Evolutionary conservation across 371 early-diverging fungal genomes (phyloP).

Genomic region (Mucor irregularis): DNA sequence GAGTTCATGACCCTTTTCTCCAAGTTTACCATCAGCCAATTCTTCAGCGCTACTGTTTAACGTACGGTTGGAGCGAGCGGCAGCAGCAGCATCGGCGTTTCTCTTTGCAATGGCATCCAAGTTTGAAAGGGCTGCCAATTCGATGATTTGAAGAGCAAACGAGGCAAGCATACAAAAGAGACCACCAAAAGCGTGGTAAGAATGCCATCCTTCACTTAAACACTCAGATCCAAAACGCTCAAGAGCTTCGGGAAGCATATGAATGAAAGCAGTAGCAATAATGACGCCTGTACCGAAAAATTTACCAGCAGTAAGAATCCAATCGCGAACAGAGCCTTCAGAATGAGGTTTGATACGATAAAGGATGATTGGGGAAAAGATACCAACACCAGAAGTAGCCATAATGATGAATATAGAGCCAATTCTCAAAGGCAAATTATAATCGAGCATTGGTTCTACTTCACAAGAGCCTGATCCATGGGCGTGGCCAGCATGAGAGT

Average conservation of each 20-base stretch:
- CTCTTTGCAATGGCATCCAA: constrained; percentile 18
- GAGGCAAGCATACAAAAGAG: constrained; percentile 42
- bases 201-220: constrained; percentile 31
- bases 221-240: constrained; percentile 36
- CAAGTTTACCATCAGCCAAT: background rate
- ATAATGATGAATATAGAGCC: constrained; percentile 30
- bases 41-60: background rate
- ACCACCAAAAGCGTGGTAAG: constrained; percentile 39
- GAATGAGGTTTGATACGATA: constrained; percentile 22
- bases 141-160: constrained; percentile 33
- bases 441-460: constrained; percentile 10
- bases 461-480: background rate
- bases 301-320: constrained; percentile 27
- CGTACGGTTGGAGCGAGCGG: background rate
- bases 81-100: constrained; percentile 7
- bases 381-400: constrained; percentile 28
- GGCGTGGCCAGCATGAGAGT: constrained; percentile 9
- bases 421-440: constrained; percentile 24
- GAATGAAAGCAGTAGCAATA: constrained; percentile 77
- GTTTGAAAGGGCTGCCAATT: constrained; percentile 32
- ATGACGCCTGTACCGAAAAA: constrained; percentile 79
- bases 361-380: constrained; percentile 27
- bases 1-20: constrained; percentile 4
- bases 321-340: constrained; percentile 18
- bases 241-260: constrained; percentile 55